Evolutionary conservation across 495 filamentous ascomycete genomes (phyloP).

Genomic region (Penicillium arizonense): DNA sequence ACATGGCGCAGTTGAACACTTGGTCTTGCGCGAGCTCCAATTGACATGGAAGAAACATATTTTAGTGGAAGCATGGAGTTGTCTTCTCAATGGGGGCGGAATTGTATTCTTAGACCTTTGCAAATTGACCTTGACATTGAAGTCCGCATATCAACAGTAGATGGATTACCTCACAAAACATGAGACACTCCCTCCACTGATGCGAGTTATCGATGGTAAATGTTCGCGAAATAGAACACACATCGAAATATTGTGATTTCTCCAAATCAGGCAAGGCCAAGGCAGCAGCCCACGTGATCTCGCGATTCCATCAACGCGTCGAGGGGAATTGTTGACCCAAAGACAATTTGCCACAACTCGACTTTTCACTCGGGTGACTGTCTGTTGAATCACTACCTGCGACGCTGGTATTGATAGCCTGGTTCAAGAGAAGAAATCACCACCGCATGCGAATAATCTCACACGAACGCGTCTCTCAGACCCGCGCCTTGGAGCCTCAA

Average conservation of each 20-base stretch:
- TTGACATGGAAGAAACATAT: not conserved
- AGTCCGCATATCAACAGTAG: not conserved
- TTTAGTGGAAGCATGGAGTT: not conserved
- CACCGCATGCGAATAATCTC: not conserved
- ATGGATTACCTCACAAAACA: not conserved
- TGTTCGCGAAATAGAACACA: too few species aligned
- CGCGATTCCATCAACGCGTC: conserved; percentile 43
- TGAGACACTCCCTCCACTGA: too few species aligned
- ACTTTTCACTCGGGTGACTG: not conserved
- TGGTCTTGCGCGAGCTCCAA: not conserved
- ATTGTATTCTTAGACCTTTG: conserved; percentile 18
- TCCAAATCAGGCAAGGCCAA: conserved; percentile 6
- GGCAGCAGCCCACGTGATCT: conserved; percentile 36
- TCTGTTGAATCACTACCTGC: not conserved
- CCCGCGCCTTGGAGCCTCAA: not conserved
- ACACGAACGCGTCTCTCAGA: conserved; percentile 5
- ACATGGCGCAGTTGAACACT: not conserved
- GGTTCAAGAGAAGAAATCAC: not conserved
- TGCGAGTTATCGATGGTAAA: too few species aligned
- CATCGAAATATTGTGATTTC: not conserved
- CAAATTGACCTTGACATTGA: not conserved
- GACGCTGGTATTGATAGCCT: not conserved
- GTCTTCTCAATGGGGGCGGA: not conserved
- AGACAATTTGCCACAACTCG: conserved; percentile 27
- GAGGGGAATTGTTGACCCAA: conserved; percentile 14